Evolutionary conservation across 176 grass and related monocot species (phyloP), one percentile per base, ranked within the genome.

Genomic region (Calamus simplicifolius): DNA sequence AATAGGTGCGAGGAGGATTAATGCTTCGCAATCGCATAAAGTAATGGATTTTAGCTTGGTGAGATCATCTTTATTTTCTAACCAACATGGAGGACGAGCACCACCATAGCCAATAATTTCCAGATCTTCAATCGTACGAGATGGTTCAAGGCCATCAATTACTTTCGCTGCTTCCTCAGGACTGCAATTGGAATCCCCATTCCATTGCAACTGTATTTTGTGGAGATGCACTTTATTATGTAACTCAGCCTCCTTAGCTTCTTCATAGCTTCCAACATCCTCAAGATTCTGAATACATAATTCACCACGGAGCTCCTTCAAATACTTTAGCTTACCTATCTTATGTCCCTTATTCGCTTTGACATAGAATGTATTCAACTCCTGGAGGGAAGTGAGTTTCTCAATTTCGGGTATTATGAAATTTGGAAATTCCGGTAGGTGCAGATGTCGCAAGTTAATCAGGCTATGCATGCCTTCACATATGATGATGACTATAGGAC

Each of bases 201-300:
- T 23, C 21, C 21, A 23, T 23, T 23, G 21, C 21, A 23, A 23
- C 21, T 1, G 21, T 23, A 23, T 23, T 49, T 23, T 15, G 38
- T 17, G 55, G 49, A 86, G 53, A 67, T 61, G 29, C 2, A 25
- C 60, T 73, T 81, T 86, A 29, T 65, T 13, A 26, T 52, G 27
- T 56, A 86, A 68, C 14, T 66, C 52, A 2, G 54, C 58, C 13
- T 74, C 64, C 29, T 16, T 26, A 51, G 63, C 83, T 59, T 86
- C 82, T 29, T 25, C 27, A 16, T 13, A 0, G 0, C 12, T 65
- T 29, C 14, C 66, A 60, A 86, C 77, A 1, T 73, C 61, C 3
- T 81, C 73, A 73, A 86, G 72, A 77, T 72, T 52, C 50, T 43
- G 64, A 54, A 84, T 18, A 25, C 57, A 0, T 2, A 84, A 73